Conservation (phyloP, 2,329 filamentous ascomycete genomes). For the Blumeria hordei region DNA sequence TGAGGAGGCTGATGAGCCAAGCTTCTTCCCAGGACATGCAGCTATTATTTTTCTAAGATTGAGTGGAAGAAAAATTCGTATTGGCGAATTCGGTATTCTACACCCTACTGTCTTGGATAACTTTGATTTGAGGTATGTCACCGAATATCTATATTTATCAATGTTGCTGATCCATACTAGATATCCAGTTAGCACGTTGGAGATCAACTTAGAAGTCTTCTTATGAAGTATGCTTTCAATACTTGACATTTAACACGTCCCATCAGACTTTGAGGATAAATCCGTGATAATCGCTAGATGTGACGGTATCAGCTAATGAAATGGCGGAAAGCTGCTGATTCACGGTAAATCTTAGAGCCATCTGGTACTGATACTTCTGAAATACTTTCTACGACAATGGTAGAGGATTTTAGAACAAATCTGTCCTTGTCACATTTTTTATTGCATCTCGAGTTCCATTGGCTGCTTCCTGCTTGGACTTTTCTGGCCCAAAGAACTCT, state of each 20-base stretch:
- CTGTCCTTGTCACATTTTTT: background rate
- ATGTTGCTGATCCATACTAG: constrained; percentile 16
- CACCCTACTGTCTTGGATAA: constrained; percentile 85
- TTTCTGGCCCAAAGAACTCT: constrained; percentile 9
- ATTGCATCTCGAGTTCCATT: constrained; percentile 27
- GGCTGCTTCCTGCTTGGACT: constrained; percentile 11
- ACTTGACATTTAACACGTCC: background rate
- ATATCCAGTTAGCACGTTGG: constrained; percentile 80
- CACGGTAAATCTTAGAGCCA: no score
- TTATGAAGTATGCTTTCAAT: constrained; percentile 25
- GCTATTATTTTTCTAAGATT: constrained; percentile 63
- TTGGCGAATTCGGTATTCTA: constrained; percentile 82
- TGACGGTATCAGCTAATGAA: no score
- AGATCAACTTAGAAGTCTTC: constrained; percentile 88
- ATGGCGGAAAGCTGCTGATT: no score
- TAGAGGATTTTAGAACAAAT: background rate
- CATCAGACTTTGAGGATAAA: no score
- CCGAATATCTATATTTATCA: no score
- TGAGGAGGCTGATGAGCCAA: constrained; percentile 70
- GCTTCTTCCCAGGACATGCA: constrained; percentile 77
- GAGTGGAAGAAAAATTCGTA: constrained; percentile 45
- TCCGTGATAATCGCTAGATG: no score
- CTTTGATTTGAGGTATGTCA: constrained; percentile 55
- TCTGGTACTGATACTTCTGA: no score
- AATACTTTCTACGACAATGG: no score